These are phyloP conservation scores for Xylaria sp. DNA, from an alignment of 2,329 filamentous ascomycete species.

Conservation along the genomic window DNA sequence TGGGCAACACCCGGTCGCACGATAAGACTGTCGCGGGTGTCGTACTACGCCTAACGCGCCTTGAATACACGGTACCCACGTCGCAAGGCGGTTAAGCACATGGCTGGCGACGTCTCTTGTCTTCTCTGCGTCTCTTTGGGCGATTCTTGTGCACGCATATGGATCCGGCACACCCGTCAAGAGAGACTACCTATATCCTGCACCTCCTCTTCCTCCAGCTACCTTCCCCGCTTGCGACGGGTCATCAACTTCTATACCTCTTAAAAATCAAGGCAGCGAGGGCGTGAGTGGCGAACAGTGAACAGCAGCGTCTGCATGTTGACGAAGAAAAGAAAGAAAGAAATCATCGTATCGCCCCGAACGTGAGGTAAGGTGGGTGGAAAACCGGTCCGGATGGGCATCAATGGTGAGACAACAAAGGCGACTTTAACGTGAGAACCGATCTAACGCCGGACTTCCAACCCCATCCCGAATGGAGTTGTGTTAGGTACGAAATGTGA, in stretches of 20 bases:
- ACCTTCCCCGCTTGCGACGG: background rate
- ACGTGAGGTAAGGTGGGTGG: slow-evolving; percentile 14
- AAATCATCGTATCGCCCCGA: background rate
- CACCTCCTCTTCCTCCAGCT: background rate
- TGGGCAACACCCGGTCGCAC: background rate
- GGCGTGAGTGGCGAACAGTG: slow-evolving; percentile 1
- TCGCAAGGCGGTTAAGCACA: slow-evolving; percentile 12
- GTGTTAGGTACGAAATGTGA: slow-evolving; percentile 26
- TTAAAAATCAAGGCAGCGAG: slow-evolving; percentile 12
- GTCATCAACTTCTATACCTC: slow-evolving; percentile 8
- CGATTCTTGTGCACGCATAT: background rate
- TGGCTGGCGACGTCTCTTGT: slow-evolving; percentile 4
- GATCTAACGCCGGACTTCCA: slow-evolving; percentile 28
- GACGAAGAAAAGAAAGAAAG: background rate
- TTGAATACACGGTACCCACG: background rate
- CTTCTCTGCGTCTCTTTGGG: slow-evolving; percentile 3
- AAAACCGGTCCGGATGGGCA: slow-evolving; percentile 11
- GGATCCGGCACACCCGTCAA: background rate
- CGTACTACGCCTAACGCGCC: slow-evolving; percentile 4
- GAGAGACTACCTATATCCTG: background rate
- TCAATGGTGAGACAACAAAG: slow-evolving; percentile 21
- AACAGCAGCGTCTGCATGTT: background rate
- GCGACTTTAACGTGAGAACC: slow-evolving; percentile 22
- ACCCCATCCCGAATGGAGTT: slow-evolving; percentile 24
- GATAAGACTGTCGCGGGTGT: background rate